These are phyloP conservation scores for Hypoxylon sp. DNA, from an alignment of 2,329 filamentous ascomycete species.

Conservation along the genomic window DNA sequence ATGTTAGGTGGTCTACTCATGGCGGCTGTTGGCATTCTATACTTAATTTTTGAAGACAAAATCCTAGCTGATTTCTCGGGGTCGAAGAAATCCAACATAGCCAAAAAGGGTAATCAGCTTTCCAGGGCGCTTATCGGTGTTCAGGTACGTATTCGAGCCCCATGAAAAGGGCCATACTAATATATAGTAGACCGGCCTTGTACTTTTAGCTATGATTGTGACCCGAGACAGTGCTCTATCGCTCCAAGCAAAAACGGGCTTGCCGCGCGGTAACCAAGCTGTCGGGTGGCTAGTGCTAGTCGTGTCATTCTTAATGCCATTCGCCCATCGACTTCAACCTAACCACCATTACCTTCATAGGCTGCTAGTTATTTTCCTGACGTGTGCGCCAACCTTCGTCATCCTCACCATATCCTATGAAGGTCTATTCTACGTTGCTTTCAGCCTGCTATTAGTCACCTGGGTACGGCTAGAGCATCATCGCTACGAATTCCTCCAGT, in stretches of 20 bases:
- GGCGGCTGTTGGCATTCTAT: slow-evolving; percentile 80
- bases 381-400: slow-evolving; percentile 93
- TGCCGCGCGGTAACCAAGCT: slow-evolving; percentile 89
- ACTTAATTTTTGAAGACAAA: slow-evolving; percentile 83
- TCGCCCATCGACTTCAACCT: slow-evolving; percentile 84
- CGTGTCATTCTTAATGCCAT: slow-evolving; percentile 84
- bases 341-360: slow-evolving; percentile 93
- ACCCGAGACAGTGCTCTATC: slow-evolving; percentile 89
- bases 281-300: slow-evolving; percentile 86
- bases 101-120: slow-evolving; percentile 58
- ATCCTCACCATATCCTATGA: slow-evolving; percentile 98
- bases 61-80: slow-evolving; percentile 64
- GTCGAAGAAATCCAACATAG: slow-evolving; percentile 44
- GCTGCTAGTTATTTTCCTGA: slow-evolving; percentile 88
- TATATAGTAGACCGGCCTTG: slow-evolving; percentile 75
- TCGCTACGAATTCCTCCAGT: slow-evolving; percentile 68
- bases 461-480: slow-evolving; percentile 95
- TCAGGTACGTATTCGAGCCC: slow-evolving; percentile 65
- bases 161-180: slow-evolving; percentile 32
- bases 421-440: slow-evolving; percentile 93
- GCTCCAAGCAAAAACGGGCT: slow-evolving; percentile 84
- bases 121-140: slow-evolving; percentile 74
- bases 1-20: slow-evolving; percentile 83
- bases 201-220: slow-evolving; percentile 85
- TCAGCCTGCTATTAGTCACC: slow-evolving; percentile 83